Base-by-base conservation (phyloP, 345 rosid genomes). In the Salix udensis region DNA sequence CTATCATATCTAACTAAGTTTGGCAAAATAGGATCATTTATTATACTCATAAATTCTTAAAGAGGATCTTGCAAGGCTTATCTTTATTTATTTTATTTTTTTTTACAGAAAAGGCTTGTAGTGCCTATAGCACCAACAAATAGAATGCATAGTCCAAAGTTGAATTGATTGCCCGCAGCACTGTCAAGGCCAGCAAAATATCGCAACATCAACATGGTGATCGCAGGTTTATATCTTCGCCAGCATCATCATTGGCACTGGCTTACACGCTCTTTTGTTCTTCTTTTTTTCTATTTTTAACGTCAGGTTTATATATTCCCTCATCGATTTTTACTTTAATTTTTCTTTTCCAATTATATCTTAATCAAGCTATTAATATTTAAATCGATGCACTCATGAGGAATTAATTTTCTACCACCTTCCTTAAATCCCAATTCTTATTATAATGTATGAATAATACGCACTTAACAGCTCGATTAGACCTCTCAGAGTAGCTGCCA, bases 61-160 rank as follows among this genome's bases (percentile, higher is more conserved):
- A 36, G 9, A 64, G 16, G 18, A 65, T 31, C 19, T 12, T 14
- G 15, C 18, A 30, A 39, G 42, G 44, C 21, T 37, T 39, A 7
- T 60, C 34, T 39, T 42, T 42, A 11, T 42, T 42, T 42, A 14
- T 7, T 19, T n/a, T n/a, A n/a, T 2, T 8, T 55, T 19, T n/a
- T n/a, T 31, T 3, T 31, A 31, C 14, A 46, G 52, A 46, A 46
- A 15, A 46, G 14, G 52, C 6, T 46, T 31, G 68, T 81, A 81
- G 88, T 85, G 86, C 78, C 72, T 42, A 37, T 30, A 53, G 86
- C 88, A 81, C 83, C 79, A 77, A 39, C 77, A 44, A 44, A 42
- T 19, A 7, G 30, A 2, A 12, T 14, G 42, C 53, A 70, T 75
- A 40, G 77, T 85, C 79, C 78, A 76, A 80, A 68, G 62, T 64